Evolutionary conservation across 495 filamentous ascomycete genomes (phyloP), one percentile per base, ranked within the genome.

Genomic region (Apiosordaria backusii): DNA sequence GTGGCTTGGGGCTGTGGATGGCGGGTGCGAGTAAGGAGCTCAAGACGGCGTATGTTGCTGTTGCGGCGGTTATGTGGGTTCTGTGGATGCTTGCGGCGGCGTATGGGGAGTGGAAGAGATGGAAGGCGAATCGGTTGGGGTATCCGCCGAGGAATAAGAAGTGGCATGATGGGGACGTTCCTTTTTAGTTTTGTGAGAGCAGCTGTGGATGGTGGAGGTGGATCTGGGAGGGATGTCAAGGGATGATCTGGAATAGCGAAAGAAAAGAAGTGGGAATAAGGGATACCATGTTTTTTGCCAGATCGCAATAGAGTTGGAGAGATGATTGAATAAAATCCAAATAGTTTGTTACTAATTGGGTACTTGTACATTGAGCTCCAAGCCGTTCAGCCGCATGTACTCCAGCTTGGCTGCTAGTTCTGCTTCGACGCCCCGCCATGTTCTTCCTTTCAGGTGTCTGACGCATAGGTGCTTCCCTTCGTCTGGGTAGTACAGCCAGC

Each of bases 1-100:
- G 84, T 25, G 89, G 85, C 0, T 74, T 91, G 16, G 90, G 89
- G 0, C 78, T 91, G 35, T 70, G 76, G 25, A 71, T 88, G 16
- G 78, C 84, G 6, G 72, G 72, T 21, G 76, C 70, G 3, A 60
- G 65, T 15, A 35, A 63, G 53, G 65, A 58, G 22, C 24, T 74
- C 53, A 74, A 77, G 70, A 66, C 71, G n/a, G 75, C 74, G 7
- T 81, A 82, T 62, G 68, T 75, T 50, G 70, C 72, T 61, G 66
- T 78, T 6, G 71, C 77, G 0, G 74, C 18, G n/a, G 16, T 75
- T 29, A 72, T 76, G 64, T 78, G 76, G 72, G 16, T 59, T 0
- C 10, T 79, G 5, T 81, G 78, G 80, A 63, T 78, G 64, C 13
- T 70, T 9, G 40, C 64, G 9, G 75, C 74, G 1, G 18, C 74